Base-by-base conservation (phyloP, 495 filamentous ascomycete species). In the Neurospora sp. region DNA sequence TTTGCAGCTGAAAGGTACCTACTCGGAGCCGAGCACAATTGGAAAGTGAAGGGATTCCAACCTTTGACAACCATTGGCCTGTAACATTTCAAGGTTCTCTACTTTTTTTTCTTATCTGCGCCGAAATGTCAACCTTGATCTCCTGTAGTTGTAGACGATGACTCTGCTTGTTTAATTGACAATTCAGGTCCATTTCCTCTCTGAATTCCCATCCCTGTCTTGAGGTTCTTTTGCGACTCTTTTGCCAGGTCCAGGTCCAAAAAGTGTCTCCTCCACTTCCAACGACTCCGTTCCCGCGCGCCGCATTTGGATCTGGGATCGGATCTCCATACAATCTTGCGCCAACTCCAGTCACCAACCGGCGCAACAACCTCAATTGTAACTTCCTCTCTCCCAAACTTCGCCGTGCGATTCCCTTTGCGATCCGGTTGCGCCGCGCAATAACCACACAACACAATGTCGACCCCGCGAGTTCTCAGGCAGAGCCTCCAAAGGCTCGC, bases 401-500 rank as follows among this genome's bases (percentile, higher is more conserved):
- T 35, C 35, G 35, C 35, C 35, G 4, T 35, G 35, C 35, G 35
- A 35, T 35, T 42, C 2, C n/a, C 9, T 10, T 66, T 66, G 27
- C 54, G 54, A 66, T 35, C 54, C 54, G 54, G 27, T 66, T 66
- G 54, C 54, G 54, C 48, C 23, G 38, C 38, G 38, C 38, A 39
- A 39, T 3, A 20, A 20, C 18, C 11, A 27, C 48, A 54, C 20
- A 62, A 62, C 44, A 74, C 59, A 16, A 81, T 81, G 80, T 74
- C 78, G 73, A 70, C 74, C 18, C 70, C 75, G 11, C 76, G 74
- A 74, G 18, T 73, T 16, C 41, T 79, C 31, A 41, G 72, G 48
- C 75, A 74, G 70, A 40, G 73, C 66, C 75, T 78, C 54, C 70
- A 72, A 66, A 72, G 74, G 18, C 44, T 81, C 48, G 75, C 74